Evolutionary conservation across 352 stramenopile genomes (phyloP).

Genomic region (Phytophthora rubi): DNA sequence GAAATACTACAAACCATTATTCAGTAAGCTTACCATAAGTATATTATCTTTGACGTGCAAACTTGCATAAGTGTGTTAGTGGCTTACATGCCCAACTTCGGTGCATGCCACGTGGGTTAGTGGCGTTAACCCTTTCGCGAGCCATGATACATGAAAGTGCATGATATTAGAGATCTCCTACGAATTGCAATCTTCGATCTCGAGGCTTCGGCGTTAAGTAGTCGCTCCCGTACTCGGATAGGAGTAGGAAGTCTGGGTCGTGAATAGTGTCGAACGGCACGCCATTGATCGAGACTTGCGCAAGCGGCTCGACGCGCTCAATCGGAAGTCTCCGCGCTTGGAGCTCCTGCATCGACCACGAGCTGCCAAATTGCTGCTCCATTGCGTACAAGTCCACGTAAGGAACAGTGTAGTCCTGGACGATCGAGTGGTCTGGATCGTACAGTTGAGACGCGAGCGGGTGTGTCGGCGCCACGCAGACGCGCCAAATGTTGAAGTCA

Average conservation of each 20-base stretch:
- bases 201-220: conserved; percentile 38
- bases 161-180: not conserved
- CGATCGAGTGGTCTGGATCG: conserved; percentile 23
- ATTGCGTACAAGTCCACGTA: conserved; percentile 50
- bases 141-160: too few relatives aligned
- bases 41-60: not conserved
- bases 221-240: conserved; percentile 36
- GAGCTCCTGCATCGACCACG: conserved; percentile 34
- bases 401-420: conserved; percentile 21
- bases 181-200: conserved; percentile 4
- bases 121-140: too few relatives aligned
- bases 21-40: not conserved
- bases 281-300: conserved; percentile 34
- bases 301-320: conserved; percentile 25
- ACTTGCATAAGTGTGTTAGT: too few relatives aligned
- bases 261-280: conserved; percentile 36
- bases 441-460: conserved; percentile 44
- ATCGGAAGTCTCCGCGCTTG: conserved; percentile 17
- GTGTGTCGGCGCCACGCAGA: conserved; percentile 47
- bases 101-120: too few relatives aligned
- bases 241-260: conserved; percentile 37
- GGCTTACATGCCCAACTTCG: too few relatives aligned
- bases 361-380: conserved; percentile 8
- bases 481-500: conserved; percentile 37
- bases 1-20: not conserved